Evolutionary conservation across 345 rosid genomes (phyloP), one percentile per base, ranked within the genome.

Genomic region (Viola odorata): DNA sequence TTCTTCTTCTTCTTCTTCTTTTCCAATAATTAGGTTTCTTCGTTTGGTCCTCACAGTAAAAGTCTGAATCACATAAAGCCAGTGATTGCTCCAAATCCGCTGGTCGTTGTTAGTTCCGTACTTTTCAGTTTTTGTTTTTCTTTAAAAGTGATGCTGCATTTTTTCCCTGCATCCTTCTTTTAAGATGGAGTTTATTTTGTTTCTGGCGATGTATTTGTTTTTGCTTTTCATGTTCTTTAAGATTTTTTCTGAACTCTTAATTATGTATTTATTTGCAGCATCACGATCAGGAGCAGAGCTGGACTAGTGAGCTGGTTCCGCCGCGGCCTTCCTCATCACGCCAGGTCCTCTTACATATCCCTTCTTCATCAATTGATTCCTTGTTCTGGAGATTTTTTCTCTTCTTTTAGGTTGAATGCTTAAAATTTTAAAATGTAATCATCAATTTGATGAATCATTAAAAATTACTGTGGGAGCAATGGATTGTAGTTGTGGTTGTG

Each of bases 241-340:
- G 4, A 5, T 44, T 48, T 56, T 47, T 12, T 14, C 9, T 15
- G 3, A 15, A 8, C 15, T 50, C 39, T 61, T 37, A 36, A 47
- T 16, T 10, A 12, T 32, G 0, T 37, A 47, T 32, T 50, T 55
- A 44, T 69, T 51, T 41, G 65, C 72, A 77, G 86, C 78, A 73
- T 57, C 23, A 73, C 14, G 89, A 76, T 68, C 55, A 62, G 41
- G 72, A 63, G 53, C 70, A 78, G 58, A 73, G 81, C 57, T 78
- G 71, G 85, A 80, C 71, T 41, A 74, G 60, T 6, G 88, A 87
- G 78, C 68, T 73, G 12, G 68, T 68, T 69, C 83, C 79, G 13
- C 91, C 91, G 39, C 81, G 68, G 56, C 86, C 82, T 3, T 45
- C 77, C 60, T 66, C 84, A 23, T 68, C 82, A 44, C 73, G 62